Evolutionary conservation across 1,284 basidiomycete genomes (phyloP).

Genomic region (Bjerkandera adusta): DNA sequence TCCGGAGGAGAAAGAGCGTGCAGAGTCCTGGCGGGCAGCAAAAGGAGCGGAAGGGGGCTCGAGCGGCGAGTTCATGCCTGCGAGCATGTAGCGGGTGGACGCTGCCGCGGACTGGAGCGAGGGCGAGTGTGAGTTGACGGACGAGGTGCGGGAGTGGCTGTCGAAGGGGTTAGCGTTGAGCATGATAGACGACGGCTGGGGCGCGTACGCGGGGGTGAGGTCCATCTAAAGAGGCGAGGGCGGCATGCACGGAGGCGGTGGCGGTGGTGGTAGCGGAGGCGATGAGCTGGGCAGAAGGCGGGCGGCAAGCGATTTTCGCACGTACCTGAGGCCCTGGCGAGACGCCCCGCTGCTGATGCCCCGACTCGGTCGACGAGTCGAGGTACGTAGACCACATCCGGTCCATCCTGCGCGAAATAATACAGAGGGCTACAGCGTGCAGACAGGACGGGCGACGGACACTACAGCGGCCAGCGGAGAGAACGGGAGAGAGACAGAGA

Average conservation of each 20-base stretch:
- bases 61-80: conserved; percentile 31
- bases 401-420: conserved; percentile 35
- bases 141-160: conserved; percentile 34
- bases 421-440: conserved; percentile 11
- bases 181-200: conserved; percentile 10
- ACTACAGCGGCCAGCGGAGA: no score
- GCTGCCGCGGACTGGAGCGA: conserved; percentile 36
- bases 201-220: conserved; percentile 21
- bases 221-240: conserved; percentile 28
- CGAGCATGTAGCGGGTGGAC: conserved; percentile 37
- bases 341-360: conserved; percentile 14
- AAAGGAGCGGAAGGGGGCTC: conserved; percentile 32
- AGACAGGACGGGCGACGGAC: conserved; percentile 3
- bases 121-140: conserved; percentile 33
- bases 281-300: conserved; percentile 10
- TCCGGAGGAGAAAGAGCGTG: conserved; percentile 28
- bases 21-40: conserved; percentile 23
- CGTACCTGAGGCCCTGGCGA: conserved; percentile 21
- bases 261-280: conserved; percentile 11
- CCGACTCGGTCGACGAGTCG: conserved; percentile 23
- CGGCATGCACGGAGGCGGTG: conserved; percentile 8
- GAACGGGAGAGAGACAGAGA: no score
- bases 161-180: conserved; percentile 5
- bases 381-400: conserved; percentile 52
- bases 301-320: conserved; percentile 20